These are phyloP conservation scores for Schizochytrium sp. DNA, from an alignment of 108 stramenopile species.

Conservation along the genomic window DNA sequence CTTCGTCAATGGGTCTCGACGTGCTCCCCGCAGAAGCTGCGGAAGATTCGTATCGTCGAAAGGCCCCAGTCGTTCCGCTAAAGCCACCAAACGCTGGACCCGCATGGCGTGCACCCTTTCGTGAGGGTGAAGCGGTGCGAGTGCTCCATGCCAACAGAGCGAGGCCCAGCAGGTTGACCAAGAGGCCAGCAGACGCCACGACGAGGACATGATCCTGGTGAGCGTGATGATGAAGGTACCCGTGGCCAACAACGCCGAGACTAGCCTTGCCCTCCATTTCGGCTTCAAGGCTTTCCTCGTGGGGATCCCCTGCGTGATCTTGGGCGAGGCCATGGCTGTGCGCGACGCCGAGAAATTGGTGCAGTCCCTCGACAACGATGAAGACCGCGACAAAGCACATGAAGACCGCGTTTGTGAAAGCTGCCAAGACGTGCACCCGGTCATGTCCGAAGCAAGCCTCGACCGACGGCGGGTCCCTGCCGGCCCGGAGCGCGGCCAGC, in stretches of 20 bases:
- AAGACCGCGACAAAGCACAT: background rate
- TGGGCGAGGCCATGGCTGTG: background rate
- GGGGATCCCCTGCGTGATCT: background rate
- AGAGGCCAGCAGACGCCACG: background rate
- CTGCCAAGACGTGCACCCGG: background rate
- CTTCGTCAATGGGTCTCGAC: background rate
- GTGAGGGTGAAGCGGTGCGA: background rate
- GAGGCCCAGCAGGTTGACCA: background rate
- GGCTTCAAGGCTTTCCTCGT: background rate
- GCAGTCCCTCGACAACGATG: background rate
- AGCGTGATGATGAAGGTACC: background rate
- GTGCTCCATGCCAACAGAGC: background rate
- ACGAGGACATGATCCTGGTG: background rate
- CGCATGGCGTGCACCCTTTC: no score
- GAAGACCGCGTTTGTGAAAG: constrained; percentile 15
- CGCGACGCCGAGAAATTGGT: background rate
- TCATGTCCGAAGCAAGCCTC: background rate
- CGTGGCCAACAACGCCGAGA: background rate
- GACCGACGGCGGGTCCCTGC: background rate
- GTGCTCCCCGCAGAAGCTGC: background rate
- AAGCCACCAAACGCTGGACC: background rate
- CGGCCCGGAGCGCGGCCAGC: background rate
- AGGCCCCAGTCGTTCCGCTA: background rate
- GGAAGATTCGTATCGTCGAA: background rate
- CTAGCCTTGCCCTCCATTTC: background rate